A percentile compares a stretch with the other conserved stretches of the same genome.
Evolutionary conservation across 2,329 filamentous ascomycete genomes (phyloP).

Genomic region (Pseudocercospora crystallina): DNA sequence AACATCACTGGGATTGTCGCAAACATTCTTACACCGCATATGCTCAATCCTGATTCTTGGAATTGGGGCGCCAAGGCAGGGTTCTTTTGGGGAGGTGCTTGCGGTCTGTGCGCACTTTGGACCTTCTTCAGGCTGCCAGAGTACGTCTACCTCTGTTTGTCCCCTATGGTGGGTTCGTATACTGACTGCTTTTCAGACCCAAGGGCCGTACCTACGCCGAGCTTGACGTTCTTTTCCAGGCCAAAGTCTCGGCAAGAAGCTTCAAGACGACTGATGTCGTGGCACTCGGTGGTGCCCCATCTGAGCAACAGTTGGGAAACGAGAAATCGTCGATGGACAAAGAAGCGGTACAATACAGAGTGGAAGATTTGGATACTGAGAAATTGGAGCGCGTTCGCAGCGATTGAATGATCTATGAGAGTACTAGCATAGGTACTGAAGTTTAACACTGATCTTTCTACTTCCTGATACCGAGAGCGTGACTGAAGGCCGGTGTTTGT

Average conservation of each 20-base stretch:
- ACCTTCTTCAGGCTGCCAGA: slow-evolving; percentile 47
- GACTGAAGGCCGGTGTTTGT: too few relatives aligned
- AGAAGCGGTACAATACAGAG: neutral
- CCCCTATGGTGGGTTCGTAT: neutral
- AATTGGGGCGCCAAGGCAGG: slow-evolving; percentile 21
- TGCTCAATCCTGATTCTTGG: slow-evolving; percentile 30
- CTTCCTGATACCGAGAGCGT: too few relatives aligned
- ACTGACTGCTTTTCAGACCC: slow-evolving; percentile 5
- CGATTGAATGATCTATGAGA: too few relatives aligned
- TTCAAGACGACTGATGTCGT: slow-evolving; percentile 31
- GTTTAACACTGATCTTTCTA: too few relatives aligned
- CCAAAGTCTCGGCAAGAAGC: slow-evolving; percentile 43
- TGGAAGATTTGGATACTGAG: too few relatives aligned
- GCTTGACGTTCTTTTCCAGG: slow-evolving; percentile 57
- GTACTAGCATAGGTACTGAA: too few relatives aligned
- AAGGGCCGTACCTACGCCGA: slow-evolving; percentile 51
- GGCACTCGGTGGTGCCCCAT: neutral
- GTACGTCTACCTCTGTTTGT: slow-evolving; percentile 1
- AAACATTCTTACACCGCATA: slow-evolving; percentile 28
- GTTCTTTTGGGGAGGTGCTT: slow-evolving; percentile 45
- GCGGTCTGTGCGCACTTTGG: slow-evolving; percentile 40
- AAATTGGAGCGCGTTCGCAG: too few relatives aligned
- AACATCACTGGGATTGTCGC: slow-evolving; percentile 27
- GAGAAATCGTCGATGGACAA: slow-evolving; percentile 3
- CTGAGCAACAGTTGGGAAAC: neutral